Evolutionary conservation across 2,329 filamentous ascomycete genomes (phyloP), one percentile per base, ranked within the genome.

Genomic region (Ophiostoma pallidulum): DNA sequence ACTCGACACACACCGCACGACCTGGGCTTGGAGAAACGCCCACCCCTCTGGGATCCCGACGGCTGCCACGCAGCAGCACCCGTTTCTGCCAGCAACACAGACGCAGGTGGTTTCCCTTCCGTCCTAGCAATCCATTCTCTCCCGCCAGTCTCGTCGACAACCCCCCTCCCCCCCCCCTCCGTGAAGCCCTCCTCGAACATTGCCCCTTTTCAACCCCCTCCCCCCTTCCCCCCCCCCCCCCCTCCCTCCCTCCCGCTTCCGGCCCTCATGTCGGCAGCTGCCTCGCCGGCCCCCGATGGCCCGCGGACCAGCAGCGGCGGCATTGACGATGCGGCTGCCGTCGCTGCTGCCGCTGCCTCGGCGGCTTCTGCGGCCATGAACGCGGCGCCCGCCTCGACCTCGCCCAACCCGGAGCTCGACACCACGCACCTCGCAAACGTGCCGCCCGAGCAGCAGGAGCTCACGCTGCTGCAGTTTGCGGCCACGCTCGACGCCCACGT

Each of bases 391-490:
- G 51, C 66, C 53, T 70, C 65, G 55, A 66, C 71, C 51, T 66
- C 65, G 53, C 60, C 68, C 48, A 82, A 78, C 60, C 83, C 82
- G 43, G 86, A 95, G 71, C 85, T 98, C 64, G 90, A 98, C 62
- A 70, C 95, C 57, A 71, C 82, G 59, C 95, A 95, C 73, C 81
- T 98, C 41, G 84, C 95, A 66, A 77, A 86, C 45, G 78, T 97
- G 40, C 87, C 91, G 37, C 80, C 86, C 46, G 92, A 98, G 68
- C 92, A 98, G 65, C 92, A 98, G 67, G 90, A 96, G 60, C 78
- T 98, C 12, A 94, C 92, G 65, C 77, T 98, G 53, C 75, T 98
- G 51, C 94, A 83, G 22, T 96, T 94, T 62, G 84, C 90, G 31
- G 84, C 89, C 24, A 80, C 84, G 51, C 74, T 98, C 48, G 83